Evolutionary conservation across 352 stramenopile species (phyloP), one percentile per base, ranked within the genome.

Genomic region (Salisapilia sapeloensis): DNA sequence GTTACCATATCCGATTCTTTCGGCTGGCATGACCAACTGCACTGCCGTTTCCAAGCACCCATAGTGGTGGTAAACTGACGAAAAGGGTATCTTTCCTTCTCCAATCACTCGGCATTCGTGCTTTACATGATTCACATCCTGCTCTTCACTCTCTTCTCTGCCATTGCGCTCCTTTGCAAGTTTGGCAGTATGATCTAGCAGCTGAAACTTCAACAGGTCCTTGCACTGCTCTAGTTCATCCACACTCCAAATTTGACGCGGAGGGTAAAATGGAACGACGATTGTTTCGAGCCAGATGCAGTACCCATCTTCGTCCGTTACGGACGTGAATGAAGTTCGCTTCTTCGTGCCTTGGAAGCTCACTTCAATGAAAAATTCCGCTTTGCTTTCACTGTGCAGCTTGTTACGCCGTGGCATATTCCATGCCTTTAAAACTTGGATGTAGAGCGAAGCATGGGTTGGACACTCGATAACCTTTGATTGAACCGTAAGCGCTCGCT

Each of bases 251-350:
- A 94, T 79, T 37, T 82, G 60, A 22, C 71, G 53, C 9, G 72
- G 74, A 6, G 81, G 60, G 20, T 57, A 57, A 44, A 97, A 94
- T 11, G 90, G 77, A 23, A 97, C 29, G 9, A 62, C 49, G 6
- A 96, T 23, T 5, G 84, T 94, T 48, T 97, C 72, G 55, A 96
- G 95, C 87, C 87, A 97, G 43, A 79, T 57, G 2, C 85, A 77
- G 24, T 24, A 37, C 23, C 29, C 30, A 43, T 33, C 14, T 50
- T 29, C 29, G 15, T 49, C 38, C 4, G 33, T 46, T 36, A 76
- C 61, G 10, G 49, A 38, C 6, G 55, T 42, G 33, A 53, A 60
- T 14, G 67, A 70, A 14, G 78, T 93, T 20, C 64, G 54, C 13
- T 69, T 56, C n/a, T 54, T 71, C 15, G 62, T 62, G 2, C 71